A percentile compares a stretch with the other conserved stretches of the same genome.
Evolutionary conservation across 305 asterid genomes (phyloP).

Genomic region (Striga hermonthica): DNA sequence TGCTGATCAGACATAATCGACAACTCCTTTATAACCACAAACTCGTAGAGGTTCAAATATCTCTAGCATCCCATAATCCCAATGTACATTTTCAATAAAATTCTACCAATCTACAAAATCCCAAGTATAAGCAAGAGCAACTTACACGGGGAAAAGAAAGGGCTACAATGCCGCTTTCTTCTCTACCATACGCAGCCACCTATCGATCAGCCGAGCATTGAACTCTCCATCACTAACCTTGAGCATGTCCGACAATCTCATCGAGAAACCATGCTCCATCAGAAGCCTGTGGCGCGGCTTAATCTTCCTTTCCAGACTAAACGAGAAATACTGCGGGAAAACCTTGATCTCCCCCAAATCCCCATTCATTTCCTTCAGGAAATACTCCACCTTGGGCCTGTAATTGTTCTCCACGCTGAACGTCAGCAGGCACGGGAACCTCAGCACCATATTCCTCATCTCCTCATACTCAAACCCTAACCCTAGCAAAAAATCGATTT

Average conservation of each 20-base stretch:
- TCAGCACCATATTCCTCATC: slow-evolving; percentile 65
- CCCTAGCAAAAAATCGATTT: slow-evolving; percentile 51
- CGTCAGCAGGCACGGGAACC: slow-evolving; percentile 83
- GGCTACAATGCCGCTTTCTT: no score
- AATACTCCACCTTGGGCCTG: slow-evolving; percentile 65
- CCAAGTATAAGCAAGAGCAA: no score
- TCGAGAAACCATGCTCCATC: slow-evolving; percentile 46
- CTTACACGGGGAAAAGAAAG: no score
- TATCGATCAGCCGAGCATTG: slow-evolving; percentile 53
- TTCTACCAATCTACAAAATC: no score
- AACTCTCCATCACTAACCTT: slow-evolving; percentile 79
- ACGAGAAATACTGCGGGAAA: slow-evolving; percentile 83
- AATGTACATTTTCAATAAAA: no score
- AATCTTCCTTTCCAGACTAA: slow-evolving; percentile 78
- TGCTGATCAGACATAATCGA: no score
- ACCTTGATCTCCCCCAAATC: slow-evolving; percentile 61
- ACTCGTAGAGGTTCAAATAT: no score
- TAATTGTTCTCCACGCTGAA: slow-evolving; percentile 81
- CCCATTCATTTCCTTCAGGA: slow-evolving; percentile 67
- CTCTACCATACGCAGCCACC: slow-evolving; percentile 45
- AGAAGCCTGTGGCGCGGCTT: slow-evolving; percentile 59
- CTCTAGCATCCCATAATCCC: no score
- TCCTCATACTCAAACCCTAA: slow-evolving; percentile 56
- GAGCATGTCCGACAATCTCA: slow-evolving; percentile 68
- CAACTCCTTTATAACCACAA: no score